Base-by-base conservation (phyloP, 2,329 filamentous ascomycete genomes). In the Cordyceps javanica region DNA sequence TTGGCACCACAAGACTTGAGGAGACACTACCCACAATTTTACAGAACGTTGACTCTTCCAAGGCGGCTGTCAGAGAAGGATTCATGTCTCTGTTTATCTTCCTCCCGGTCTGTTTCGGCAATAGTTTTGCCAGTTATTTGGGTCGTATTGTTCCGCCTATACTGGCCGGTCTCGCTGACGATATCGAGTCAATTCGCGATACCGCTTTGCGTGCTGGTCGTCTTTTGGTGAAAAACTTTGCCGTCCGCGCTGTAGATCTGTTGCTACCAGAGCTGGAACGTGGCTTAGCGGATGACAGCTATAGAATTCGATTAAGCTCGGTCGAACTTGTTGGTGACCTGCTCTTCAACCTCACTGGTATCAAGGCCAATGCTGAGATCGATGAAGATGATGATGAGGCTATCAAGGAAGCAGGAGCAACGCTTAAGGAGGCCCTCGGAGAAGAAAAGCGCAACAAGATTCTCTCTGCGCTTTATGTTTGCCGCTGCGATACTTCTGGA, bases 61-160 rank as follows among this genome's bases (percentile, higher is more conserved):
- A 96, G 73, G 72, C 94, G 19, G 86, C 91, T 56, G 91, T 99
- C 62, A 87, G 94, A 66, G 94, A 99, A 78, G 94, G 94, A 46
- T 99, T 99, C 77, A 99, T 99, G 94, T 97, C 94, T 8, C 82
- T 99, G 41, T 99, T 99, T 75, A 97, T 99, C 64, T 99, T 97
- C 82, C 85, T 99, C 76, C 94, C 94, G 13, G 94, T 96, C 55
- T 99, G 94, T 75, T 99, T 99, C 67, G 94, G 94, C 67, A 99
- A 99, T 80, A 96, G 92, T 72, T 99, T 99, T 68, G 89, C 94
- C 65, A 91, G 91, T 69, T 99, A 99, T 69, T 87, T 99, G 60
- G 90, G 87, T 74, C 91, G 87, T 69, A 96, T 99, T 67, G 96
- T 99, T 65, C 95, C 94, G 19, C 89, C 94, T 21, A 97, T 99